A percentile compares a stretch with the other conserved stretches of the same genome.
Evolutionary conservation across 768 basidiomycete genomes (phyloP).

Genomic region (Tulasnella sp.): DNA sequence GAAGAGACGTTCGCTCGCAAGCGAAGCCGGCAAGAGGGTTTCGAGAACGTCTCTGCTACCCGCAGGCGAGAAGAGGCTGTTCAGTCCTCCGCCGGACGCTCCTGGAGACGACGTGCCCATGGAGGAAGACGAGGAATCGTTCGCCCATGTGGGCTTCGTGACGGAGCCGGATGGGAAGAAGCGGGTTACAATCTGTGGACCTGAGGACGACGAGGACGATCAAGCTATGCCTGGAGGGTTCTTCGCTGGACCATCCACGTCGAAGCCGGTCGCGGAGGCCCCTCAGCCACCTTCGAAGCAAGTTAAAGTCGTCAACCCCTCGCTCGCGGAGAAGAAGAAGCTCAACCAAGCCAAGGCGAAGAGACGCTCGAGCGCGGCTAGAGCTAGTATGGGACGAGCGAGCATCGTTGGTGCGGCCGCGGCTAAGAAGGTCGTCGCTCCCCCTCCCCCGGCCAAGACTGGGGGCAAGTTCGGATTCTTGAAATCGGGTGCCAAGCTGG

Average conservation of each 20-base stretch:
- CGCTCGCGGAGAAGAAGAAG: slow-evolving; percentile 7
- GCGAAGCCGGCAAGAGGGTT: slow-evolving; percentile 1
- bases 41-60: neutral
- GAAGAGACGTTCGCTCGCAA: slow-evolving; percentile 5
- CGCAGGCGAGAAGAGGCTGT: neutral
- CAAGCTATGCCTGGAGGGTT: slow-evolving; percentile 3
- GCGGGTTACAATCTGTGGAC: neutral
- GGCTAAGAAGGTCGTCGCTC: neutral
- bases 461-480: slow-evolving; percentile 11
- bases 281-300: neutral
- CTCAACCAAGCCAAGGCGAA: slow-evolving; percentile 3
- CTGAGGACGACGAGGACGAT: neutral
- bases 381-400: slow-evolving; percentile 10
- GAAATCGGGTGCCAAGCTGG: slow-evolving; percentile 16
- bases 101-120: neutral
- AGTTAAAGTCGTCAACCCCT: neutral
- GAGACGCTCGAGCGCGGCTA: slow-evolving; percentile 7
- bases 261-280: neutral
- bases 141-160: neutral
- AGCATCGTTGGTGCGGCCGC: slow-evolving; percentile 10
- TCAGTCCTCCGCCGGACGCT: neutral
- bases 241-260: neutral
- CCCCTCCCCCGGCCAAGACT: neutral
- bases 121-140: neutral
- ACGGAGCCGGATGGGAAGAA: neutral